phyloP scores from a whole-genome alignment of 2,329 filamentous ascomycete genomes.

The Fusarium mexicanum region DNA sequence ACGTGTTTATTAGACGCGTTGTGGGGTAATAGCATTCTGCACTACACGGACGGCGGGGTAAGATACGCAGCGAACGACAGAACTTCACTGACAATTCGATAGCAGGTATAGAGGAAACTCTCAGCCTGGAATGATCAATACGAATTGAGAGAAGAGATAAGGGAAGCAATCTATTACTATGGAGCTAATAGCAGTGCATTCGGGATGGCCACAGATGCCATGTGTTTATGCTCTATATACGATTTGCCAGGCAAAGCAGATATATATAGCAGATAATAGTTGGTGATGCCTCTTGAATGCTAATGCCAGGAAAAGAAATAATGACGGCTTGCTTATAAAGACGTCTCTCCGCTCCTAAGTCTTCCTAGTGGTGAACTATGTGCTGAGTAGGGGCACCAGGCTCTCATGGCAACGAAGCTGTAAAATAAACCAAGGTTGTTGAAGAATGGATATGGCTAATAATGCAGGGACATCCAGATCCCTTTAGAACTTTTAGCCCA shows the following conservation, averaged over 20 bases:
- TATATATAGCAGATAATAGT: neutral
- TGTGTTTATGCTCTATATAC: neutral
- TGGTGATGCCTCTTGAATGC: neutral
- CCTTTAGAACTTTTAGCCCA: neutral
- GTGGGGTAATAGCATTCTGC: slow-evolving; percentile 19
- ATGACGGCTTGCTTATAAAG: neutral
- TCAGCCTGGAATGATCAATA: neutral
- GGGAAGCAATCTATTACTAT: neutral
- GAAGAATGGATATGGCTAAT: neutral
- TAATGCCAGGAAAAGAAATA: neutral
- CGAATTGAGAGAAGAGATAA: neutral
- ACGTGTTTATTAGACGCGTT: slow-evolving; percentile 29
- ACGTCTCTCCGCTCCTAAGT: neutral
- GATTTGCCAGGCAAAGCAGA: neutral
- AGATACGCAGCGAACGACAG: neutral
- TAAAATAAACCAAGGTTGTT: neutral
- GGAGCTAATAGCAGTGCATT: neutral
- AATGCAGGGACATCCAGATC: neutral
- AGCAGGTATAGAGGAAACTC: neutral
- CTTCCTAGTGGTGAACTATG: neutral
- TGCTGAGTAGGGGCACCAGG: neutral
- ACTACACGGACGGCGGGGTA: slow-evolving; percentile 19
- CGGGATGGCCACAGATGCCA: neutral
- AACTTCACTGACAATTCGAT: neutral
- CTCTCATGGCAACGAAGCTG: neutral